A percentile compares a stretch with the other conserved stretches of the same genome.
Evolutionary conservation across 495 filamentous ascomycete genomes (phyloP).

Genomic region (Apodospora peruviana): DNA sequence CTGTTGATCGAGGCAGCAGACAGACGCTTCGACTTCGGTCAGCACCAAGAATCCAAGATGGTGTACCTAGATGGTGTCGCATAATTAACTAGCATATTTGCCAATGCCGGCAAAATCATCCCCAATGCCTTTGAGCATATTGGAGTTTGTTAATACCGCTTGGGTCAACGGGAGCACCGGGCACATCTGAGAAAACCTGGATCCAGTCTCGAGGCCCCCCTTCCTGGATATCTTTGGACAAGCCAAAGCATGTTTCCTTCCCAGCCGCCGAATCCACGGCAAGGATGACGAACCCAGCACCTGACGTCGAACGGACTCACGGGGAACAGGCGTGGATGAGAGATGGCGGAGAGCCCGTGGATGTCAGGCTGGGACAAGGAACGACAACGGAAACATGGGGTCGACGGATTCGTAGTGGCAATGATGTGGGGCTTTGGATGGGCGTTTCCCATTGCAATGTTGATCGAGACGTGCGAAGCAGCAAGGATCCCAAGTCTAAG

Average conservation of each 20-base stretch:
- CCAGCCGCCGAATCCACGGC: slow-evolving; percentile 10
- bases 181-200: slow-evolving; percentile 21
- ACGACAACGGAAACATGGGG: slow-evolving; percentile 2
- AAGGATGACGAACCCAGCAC: slow-evolving; percentile 17
- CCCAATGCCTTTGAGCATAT: slow-evolving; percentile 27
- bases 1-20: no score
- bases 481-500: slow-evolving; percentile 5
- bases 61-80: slow-evolving; percentile 20
- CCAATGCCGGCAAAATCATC: slow-evolving; percentile 33
- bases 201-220: slow-evolving; percentile 8
- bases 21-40: neutral
- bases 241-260: slow-evolving; percentile 9
- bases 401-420: slow-evolving; percentile 1
- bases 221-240: slow-evolving; percentile 14
- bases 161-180: slow-evolving; percentile 19
- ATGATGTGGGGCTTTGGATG: slow-evolving; percentile 9
- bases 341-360: neutral
- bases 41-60: neutral
- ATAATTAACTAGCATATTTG: slow-evolving; percentile 32
- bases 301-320: neutral
- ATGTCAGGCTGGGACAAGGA: neutral
- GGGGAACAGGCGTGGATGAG: no score
- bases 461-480: slow-evolving; percentile 3
- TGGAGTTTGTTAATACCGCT: slow-evolving; percentile 18
- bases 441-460: neutral